These are phyloP conservation scores for Podospora comata DNA, from an alignment of 495 filamentous ascomycete genomes.

Conservation along the genomic window DNA sequence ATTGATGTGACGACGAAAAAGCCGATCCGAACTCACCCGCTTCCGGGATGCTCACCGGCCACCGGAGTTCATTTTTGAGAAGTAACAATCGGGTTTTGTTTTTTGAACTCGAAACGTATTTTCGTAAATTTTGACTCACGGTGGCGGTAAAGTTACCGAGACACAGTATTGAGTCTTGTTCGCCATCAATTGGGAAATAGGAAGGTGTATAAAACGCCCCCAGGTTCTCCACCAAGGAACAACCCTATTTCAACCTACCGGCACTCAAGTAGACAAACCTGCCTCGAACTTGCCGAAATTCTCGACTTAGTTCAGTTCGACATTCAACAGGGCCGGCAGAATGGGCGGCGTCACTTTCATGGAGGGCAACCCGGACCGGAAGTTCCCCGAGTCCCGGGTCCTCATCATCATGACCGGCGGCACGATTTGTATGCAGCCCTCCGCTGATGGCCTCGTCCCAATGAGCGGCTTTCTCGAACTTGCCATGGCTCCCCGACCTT, in stretches of 20 bases:
- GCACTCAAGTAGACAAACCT: not conserved
- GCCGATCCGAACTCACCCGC: conserved; percentile 4
- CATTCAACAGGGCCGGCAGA: conserved; percentile 1
- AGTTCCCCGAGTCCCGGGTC: conserved; percentile 69
- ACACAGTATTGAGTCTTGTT: not conserved
- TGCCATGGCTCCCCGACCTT: conserved; percentile 77
- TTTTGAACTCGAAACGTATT: not conserved
- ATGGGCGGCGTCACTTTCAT: conserved; percentile 29
- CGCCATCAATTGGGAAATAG: not conserved
- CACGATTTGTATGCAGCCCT: conserved; percentile 90
- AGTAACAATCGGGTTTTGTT: not conserved
- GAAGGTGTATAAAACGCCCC: not conserved
- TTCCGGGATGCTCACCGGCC: not conserved
- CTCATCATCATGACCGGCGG: conserved; percentile 93
- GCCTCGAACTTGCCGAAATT: not conserved
- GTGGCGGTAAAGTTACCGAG: no score
- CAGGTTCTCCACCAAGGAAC: not conserved
- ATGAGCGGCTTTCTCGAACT: conserved; percentile 78
- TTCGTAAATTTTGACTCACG: no score
- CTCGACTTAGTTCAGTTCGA: not conserved
- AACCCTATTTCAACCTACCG: not conserved
- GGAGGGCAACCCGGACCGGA: conserved; percentile 31
- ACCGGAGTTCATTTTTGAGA: not conserved
- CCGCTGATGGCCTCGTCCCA: conserved; percentile 62
- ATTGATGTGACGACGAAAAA: conserved; percentile 4